Evolutionary conservation across 768 basidiomycete species (phyloP), one percentile per base, ranked within the genome.

Genomic region (Mycena olivaceomarginata): DNA sequence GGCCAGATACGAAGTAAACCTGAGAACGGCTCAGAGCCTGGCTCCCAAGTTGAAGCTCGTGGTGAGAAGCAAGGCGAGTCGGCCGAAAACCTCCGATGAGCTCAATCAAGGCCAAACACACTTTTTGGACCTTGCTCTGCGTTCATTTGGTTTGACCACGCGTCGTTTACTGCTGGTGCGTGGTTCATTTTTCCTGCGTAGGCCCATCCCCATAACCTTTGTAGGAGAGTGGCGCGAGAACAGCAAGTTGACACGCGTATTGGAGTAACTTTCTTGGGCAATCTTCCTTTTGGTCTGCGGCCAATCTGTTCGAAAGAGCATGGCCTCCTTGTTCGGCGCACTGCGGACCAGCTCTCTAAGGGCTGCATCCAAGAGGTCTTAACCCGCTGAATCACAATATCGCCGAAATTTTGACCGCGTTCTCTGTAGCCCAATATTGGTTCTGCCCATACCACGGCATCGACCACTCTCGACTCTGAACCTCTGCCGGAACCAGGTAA

Each of bases 401-500:
- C 45, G 5, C 43, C 10, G 22, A 70, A 59, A 53, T 22, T 60
- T 74, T 7, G 64, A 25, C n/a, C 2, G 41, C 39, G 5, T 41
- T 22, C 25, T 11, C 18, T 76, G 8, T 45, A 79, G 77, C 57
- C 62, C 77, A 15, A 43, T 68, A 20, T 10, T 78, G 31, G 74
- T 41, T 11, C 22, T 76, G 64, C 72, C 64, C 8, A 60, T 79
- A 51, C 65, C 78, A 67, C 78, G 67, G 2, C 72, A 72, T 22
- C 69, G 78, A 51, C 64, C 59, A 43, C 63, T 79, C 12, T 79
- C 77, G 2, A 79, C 77, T 4, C 48, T 75, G 40, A 25, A n/a
- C 62, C 15, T 73, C n/a, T 37, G 12, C 25, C 74, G 66, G 53
- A 46, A 51, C 40, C 74, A 69, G 74, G 77, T 79, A 76, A 43